Conservation (phyloP, 2,329 filamentous ascomycete species). For the Plectosphaerella cucumerina region DNA sequence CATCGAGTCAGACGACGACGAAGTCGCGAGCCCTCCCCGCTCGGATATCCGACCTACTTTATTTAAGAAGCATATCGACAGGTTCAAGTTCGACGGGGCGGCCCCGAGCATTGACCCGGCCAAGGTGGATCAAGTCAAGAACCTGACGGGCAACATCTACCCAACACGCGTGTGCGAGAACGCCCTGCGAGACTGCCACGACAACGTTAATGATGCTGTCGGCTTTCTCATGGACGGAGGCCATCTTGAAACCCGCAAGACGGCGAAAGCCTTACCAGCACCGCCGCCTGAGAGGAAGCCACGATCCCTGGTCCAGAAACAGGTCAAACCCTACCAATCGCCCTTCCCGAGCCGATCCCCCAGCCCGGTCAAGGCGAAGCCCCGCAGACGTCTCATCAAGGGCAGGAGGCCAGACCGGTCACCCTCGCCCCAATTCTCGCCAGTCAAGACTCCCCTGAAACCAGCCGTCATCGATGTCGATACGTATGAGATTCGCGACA, state of each 20-base stretch:
- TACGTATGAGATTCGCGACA: slow-evolving; percentile 2
- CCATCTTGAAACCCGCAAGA: slow-evolving; percentile 11
- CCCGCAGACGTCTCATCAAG: slow-evolving; percentile 28
- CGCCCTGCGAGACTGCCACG: slow-evolving; percentile 24
- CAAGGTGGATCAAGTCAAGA: slow-evolving; percentile 30
- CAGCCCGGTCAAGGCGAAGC: slow-evolving; percentile 16
- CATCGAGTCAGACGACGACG: slow-evolving; percentile 49
- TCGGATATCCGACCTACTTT: slow-evolving; percentile 60
- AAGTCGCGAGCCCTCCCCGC: slow-evolving; percentile 52
- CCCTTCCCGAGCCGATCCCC: not conserved
- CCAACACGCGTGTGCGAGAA: slow-evolving; percentile 25
- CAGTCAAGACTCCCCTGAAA: not conserved
- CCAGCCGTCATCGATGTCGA: slow-evolving; percentile 27
- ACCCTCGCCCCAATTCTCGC: slow-evolving; percentile 3
- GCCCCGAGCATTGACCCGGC: slow-evolving; percentile 19
- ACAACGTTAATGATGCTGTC: slow-evolving; percentile 32
- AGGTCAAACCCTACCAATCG: not conserved
- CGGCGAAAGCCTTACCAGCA: not conserved
- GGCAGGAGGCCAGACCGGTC: slow-evolving; percentile 22
- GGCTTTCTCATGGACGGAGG: slow-evolving; percentile 19
- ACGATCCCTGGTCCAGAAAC: not conserved
- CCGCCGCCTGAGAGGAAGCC: not conserved
- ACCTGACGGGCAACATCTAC: slow-evolving; percentile 26
- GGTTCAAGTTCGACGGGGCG: slow-evolving; percentile 37
- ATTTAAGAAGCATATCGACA: slow-evolving; percentile 37